These are phyloP conservation scores for Fusarium buharicum DNA, from an alignment of 2,329 filamentous ascomycete species.

Conservation along the genomic window DNA sequence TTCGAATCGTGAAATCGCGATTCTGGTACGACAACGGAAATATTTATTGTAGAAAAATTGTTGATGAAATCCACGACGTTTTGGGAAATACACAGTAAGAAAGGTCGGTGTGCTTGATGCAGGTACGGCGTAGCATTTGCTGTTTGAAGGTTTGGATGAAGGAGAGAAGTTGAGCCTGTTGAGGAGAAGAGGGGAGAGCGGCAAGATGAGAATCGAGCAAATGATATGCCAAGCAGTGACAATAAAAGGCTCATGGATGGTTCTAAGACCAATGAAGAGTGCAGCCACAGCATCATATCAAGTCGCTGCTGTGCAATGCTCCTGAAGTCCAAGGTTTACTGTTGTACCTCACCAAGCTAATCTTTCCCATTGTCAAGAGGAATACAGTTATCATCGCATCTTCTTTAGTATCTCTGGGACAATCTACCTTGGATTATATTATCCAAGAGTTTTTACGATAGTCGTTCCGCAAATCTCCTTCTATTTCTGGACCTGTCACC, in stretches of 20 bases:
- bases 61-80: slow-evolving; percentile 1
- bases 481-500: slow-evolving; percentile 28
- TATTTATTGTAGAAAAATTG: neutral
- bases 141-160: slow-evolving; percentile 26
- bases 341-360: neutral
- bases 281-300: slow-evolving; percentile 42
- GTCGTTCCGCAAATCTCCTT: neutral
- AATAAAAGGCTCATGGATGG: no score
- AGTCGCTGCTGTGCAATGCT: slow-evolving; percentile 30
- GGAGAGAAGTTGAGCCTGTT: neutral
- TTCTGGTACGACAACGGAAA: slow-evolving; percentile 1
- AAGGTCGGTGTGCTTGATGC: slow-evolving; percentile 33
- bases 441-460: neutral
- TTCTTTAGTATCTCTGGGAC: neutral
- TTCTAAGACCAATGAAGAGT: slow-evolving; percentile 12
- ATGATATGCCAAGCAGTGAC: slow-evolving; percentile 36
- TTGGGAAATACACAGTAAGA: slow-evolving; percentile 2
- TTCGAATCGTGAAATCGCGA: slow-evolving; percentile 2
- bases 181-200: slow-evolving; percentile 3
- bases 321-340: slow-evolving; percentile 7
- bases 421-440: slow-evolving; percentile 1
- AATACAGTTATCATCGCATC: neutral
- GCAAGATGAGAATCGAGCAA: slow-evolving; percentile 19
- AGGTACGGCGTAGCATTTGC: slow-evolving; percentile 35
- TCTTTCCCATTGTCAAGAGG: neutral